Evolutionary conservation across 176 grass and related monocot species (phyloP), one percentile per base, ranked within the genome.

Genomic region (Avena atlantica): DNA sequence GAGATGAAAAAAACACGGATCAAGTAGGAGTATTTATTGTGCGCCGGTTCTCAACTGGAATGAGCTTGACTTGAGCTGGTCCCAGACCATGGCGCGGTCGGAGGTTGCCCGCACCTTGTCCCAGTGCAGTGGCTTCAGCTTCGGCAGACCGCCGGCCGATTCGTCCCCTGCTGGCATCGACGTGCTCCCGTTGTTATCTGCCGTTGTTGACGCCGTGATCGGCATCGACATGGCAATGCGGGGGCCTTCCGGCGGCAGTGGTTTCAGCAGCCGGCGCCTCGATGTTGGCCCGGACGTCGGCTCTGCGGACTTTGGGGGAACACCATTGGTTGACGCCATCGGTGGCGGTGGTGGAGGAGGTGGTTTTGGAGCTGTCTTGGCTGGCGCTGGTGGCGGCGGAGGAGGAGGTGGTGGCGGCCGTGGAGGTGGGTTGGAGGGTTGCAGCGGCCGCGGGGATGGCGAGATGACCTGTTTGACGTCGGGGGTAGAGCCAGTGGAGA

Each of bases 81-180:
- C 97, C 97, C 97, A 99, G 69, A 99, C 97, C 92, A 90, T 99
- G 77, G 94, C 92, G 61, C 94, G 92, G 85, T 99, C 94, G 6
- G 97, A 99, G 55, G 80, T 99, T 37, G 97, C 92, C 56, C 89
- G 91, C 78, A 99, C 94, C 82, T 96, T 99, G 90, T 99, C 97
- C 97, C 97, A 99, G 74, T 99, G 97, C 86, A 99, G 94, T 12
- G 97, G 94, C 94, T 99, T 99, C 68, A 99, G 85, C 82, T 90
- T 99, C 44, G 87, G 94, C 72, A 93, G 92, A 20, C 65, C 73
- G 3, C 87, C 84, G 40, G 64, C 88, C 1, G 52, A 49, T 17
- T 83, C 85, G 19, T 88, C 89, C 57, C 47, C 75, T 64, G 79
- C 66, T 2, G 12, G 80, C 79, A 65, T 48, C 16, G 90, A 91